Evolutionary conservation across 2,329 filamentous ascomycete genomes (phyloP), one percentile per base, ranked within the genome.

Genomic region (Didymella pomorum): DNA sequence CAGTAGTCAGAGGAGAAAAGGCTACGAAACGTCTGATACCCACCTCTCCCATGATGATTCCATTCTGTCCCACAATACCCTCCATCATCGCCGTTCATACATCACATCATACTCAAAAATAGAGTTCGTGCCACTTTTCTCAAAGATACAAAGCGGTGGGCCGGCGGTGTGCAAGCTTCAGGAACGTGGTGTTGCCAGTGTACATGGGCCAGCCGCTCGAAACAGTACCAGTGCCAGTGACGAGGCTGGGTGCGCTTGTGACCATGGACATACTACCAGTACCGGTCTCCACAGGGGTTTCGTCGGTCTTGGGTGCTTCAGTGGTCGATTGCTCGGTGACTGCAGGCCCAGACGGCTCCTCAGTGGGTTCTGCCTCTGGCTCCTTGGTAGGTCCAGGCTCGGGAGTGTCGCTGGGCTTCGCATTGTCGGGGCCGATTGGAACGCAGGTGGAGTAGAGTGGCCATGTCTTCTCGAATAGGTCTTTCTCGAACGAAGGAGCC

Each of bases 381-480:
- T 59, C 49, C 20, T 54, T 42, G 4, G 51, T 59, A 18, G 55
- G 48, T 21, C 53, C 53, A 8, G 58, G 55, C 45, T 61, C 58
- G 8, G 55, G 48, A 33, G 52, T 37, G 14, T 58, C 54, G 4
- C 56, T 60, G 2, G 62, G 59, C 50, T 57, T 62, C 5, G 58
- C 60, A n/a, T 62, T 58, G 39, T 68, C 61, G 16, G 55, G 49
- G 2, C 66, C 66, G 47, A 69, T 33, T 18, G 56, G 60, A 16
- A 69, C 47, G 42, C 67, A 69, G 10, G 63, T 69, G 10, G 55
- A 60, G 50, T 58, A 68, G 11, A 69, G 63, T 1, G 64, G 64
- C 66, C 66, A 69, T 2, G 18, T 10, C 9, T 64, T 69, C n/a
- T 65, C 51, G 33, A 60, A 69, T 1, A 69, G 31, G 31, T 65